Percentiles rank a stretch among this genome's conserved stretches.
Conservation (phyloP, 768 basidiomycete species). For the Naganishia vaughanmartiniae region DNA sequence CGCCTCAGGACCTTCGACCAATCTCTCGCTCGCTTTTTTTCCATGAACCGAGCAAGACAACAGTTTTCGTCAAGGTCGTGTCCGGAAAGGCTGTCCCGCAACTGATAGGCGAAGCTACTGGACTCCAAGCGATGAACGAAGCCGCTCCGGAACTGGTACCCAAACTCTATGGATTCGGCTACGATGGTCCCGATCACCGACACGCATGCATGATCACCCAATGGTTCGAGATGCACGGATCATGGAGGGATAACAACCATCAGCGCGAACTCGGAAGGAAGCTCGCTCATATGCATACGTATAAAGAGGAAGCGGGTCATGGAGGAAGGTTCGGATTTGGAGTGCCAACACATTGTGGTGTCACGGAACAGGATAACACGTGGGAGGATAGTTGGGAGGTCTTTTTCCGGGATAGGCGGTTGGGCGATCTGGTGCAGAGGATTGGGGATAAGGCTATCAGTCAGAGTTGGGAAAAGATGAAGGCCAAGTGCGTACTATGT, state of each 20-base stretch:
- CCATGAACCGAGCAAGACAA: slow-evolving; percentile 11
- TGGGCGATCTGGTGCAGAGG: slow-evolving; percentile 42
- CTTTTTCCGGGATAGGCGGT: slow-evolving; percentile 43
- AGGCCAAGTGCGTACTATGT: slow-evolving; percentile 36
- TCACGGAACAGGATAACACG: slow-evolving; percentile 48
- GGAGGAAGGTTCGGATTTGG: slow-evolving; percentile 39
- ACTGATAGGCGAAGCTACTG: slow-evolving; percentile 33
- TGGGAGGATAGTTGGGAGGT: slow-evolving; percentile 43
- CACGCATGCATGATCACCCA: slow-evolving; percentile 41
- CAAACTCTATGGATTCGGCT: slow-evolving; percentile 18
- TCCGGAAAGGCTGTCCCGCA: slow-evolving; percentile 25
- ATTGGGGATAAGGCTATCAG: slow-evolving; percentile 38
- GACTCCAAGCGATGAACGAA: slow-evolving; percentile 31
- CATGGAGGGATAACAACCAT: not conserved
- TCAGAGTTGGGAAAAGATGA: slow-evolving; percentile 37
- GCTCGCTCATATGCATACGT: slow-evolving; percentile 42
- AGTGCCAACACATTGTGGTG: slow-evolving; percentile 47
- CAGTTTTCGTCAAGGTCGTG: slow-evolving; percentile 12
- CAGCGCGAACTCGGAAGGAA: slow-evolving; percentile 40
- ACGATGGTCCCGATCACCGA: slow-evolving; percentile 6
- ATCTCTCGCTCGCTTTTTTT: not conserved
- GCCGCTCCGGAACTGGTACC: slow-evolving; percentile 33
- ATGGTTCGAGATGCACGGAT: slow-evolving; percentile 36
- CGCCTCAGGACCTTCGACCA: slow-evolving; percentile 1
- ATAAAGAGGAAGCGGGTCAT: slow-evolving; percentile 24